These are phyloP conservation scores for Aureobasidium leucospermi DNA, from an alignment of 2,329 filamentous ascomycete species.

Conservation along the genomic window DNA sequence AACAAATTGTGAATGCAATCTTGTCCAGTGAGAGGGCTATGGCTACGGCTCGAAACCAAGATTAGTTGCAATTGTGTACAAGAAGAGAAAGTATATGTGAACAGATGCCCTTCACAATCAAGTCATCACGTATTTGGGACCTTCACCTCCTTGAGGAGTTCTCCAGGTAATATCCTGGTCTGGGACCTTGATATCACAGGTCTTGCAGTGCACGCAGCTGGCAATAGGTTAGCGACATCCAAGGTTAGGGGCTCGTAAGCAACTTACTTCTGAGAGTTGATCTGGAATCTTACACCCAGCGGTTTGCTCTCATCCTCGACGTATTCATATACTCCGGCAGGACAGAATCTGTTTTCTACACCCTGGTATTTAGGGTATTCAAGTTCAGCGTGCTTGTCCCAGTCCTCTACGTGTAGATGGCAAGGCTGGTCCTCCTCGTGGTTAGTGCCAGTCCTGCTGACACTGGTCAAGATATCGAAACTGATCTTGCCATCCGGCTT, in stretches of 20 bases:
- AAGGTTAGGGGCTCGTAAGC: neutral
- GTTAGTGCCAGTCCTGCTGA: slow-evolving; percentile 92
- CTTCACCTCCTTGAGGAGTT: slow-evolving; percentile 80
- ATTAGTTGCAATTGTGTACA: slow-evolving; percentile 1
- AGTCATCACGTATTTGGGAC: slow-evolving; percentile 59
- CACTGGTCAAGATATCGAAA: slow-evolving; percentile 93
- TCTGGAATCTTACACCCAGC: slow-evolving; percentile 89
- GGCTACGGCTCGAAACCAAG: neutral
- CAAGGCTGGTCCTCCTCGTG: slow-evolving; percentile 98
- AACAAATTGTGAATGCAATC: neutral
- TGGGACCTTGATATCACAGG: slow-evolving; percentile 97
- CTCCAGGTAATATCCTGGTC: slow-evolving; percentile 88
- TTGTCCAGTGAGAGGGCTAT: neutral
- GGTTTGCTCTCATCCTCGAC: slow-evolving; percentile 84
- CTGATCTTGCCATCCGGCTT: slow-evolving; percentile 93
- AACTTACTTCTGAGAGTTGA: slow-evolving; percentile 92
- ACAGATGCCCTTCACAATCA: slow-evolving; percentile 11
- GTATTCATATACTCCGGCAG: slow-evolving; percentile 96
- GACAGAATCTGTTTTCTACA: slow-evolving; percentile 92
- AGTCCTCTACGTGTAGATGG: slow-evolving; percentile 89
- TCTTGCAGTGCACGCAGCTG: slow-evolving; percentile 99
- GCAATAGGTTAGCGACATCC: slow-evolving; percentile 22
- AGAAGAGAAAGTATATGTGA: slow-evolving; percentile 1
- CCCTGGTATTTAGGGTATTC: slow-evolving; percentile 86
- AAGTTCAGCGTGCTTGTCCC: slow-evolving; percentile 78